Percentiles rank a stretch among this genome's conserved stretches.
Evolutionary conservation across 78 protist species (phyloP).

Genomic region (Polysphondylium violaceum): DNA sequence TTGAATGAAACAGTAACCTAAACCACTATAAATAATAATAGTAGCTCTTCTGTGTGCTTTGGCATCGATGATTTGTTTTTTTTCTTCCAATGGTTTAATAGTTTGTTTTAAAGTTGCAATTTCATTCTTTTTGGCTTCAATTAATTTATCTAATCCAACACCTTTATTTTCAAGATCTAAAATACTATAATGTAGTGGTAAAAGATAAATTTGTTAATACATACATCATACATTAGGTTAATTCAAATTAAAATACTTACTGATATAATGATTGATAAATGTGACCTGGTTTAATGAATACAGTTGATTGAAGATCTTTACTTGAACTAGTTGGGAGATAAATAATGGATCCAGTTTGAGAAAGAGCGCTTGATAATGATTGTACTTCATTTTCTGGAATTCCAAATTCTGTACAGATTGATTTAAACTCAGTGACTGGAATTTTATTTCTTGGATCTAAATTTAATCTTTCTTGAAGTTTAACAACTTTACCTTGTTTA

Average conservation of each 20-base stretch:
- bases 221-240: neutral
- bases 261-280: constrained; percentile 70
- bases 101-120: neutral
- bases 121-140: constrained; percentile 35
- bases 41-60: constrained; percentile 40
- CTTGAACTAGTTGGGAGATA: constrained; percentile 18
- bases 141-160: constrained; percentile 48
- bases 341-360: constrained; percentile 50
- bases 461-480: constrained; percentile 42
- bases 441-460: constrained; percentile 75
- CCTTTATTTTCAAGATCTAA: constrained; percentile 81
- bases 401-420: constrained; percentile 24
- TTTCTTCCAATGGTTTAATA: constrained; percentile 11
- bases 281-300: constrained; percentile 51
- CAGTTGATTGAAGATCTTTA: constrained; percentile 8
- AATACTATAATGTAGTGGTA: constrained; percentile 1
- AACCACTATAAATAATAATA: constrained; percentile 49
- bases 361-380: constrained; percentile 13
- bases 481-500: constrained; percentile 25
- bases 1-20: constrained; percentile 62
- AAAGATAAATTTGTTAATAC: neutral
- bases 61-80: constrained; percentile 32
- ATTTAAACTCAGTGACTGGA: constrained; percentile 39
- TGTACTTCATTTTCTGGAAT: constrained; percentile 29
- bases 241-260: constrained; percentile 24